Evolutionary conservation across 129 eudicot species (phyloP), one percentile per base, ranked within the genome.

Genomic region (Saussurea involucrata): DNA sequence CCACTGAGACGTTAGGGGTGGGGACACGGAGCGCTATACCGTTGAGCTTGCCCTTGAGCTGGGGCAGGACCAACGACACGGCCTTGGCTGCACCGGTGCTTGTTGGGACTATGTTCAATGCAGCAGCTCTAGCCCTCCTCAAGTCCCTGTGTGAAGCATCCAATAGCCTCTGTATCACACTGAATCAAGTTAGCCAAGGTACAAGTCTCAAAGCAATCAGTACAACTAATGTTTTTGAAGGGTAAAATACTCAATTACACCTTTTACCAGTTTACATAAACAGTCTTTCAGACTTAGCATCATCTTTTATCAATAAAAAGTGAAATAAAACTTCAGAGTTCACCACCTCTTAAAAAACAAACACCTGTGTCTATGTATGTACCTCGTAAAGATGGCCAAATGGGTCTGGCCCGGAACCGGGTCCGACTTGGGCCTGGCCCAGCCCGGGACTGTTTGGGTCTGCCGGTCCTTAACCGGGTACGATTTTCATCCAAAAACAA

Each of bases 21-120:
- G 98, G 98, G 25, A 95, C 98, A 8, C 98, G 97, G 74, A 91
- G 98, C 6, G 98, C 98, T 18, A 95, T 95, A 40, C 98, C 97
- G 27, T 95, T 95, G 68, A 95, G 97, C 92, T 95, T 95, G 40
- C 98, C 98, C 90, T 95, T 95, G 24, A 95, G 96, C 71, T 89
- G 89, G 21, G 98, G 98, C 17, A 95, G 79, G 71, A 95, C 98
- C 40, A 95, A 87, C 29, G 98, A 90, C 66, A 95, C 98, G 13
- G 98, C 98, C 92, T 95, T 95, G 84, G 98, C 98, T 71, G 98
- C 98, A 76, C 98, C 98, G 0, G 98, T 95, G 70, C 97, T 91
- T 20, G 97, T 95, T 33, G 98, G 97, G 70, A 95, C 98, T 11
- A 95, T 95, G 94, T 95, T 95, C 25, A 95, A 76, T 37, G 98